These are phyloP conservation scores for Rhodotorula sp. DNA, from an alignment of 1,284 basidiomycete species.

Conservation along the genomic window DNA sequence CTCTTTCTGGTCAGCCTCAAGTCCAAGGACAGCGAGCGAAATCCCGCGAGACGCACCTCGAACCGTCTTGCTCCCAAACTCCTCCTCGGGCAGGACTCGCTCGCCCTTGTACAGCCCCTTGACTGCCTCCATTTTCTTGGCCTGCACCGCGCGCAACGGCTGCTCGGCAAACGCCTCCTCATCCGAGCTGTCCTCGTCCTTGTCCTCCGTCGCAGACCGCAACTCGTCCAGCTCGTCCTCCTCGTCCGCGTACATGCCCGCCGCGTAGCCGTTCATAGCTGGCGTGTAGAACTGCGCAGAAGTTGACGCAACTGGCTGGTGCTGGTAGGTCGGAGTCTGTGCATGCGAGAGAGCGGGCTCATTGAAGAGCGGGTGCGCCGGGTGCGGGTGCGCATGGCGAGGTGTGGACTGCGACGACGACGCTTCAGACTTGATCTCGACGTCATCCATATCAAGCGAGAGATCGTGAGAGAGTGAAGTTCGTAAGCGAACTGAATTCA, in stretches of 20 bases:
- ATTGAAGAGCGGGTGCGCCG: too few relatives aligned
- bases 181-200: background rate
- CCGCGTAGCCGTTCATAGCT: background rate
- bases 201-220: background rate
- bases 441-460: too few relatives aligned
- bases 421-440: too few relatives aligned
- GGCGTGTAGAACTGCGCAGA: too few relatives aligned
- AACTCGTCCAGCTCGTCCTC: background rate
- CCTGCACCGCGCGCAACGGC: background rate
- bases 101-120: slow-evolving; percentile 2
- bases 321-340: too few relatives aligned
- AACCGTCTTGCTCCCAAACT: slow-evolving; percentile 15
- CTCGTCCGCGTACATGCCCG: background rate
- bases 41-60: background rate
- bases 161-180: background rate
- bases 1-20: background rate
- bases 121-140: background rate
- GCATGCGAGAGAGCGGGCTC: too few relatives aligned
- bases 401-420: too few relatives aligned
- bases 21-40: background rate
- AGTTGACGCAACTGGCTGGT: too few relatives aligned
- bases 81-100: slow-evolving; percentile 11
- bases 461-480: too few relatives aligned
- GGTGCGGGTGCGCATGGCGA: too few relatives aligned
- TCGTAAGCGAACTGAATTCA: too few relatives aligned